phyloP scores from a whole-genome alignment of 805 yeast species.

The Candida morakotiae region DNA sequence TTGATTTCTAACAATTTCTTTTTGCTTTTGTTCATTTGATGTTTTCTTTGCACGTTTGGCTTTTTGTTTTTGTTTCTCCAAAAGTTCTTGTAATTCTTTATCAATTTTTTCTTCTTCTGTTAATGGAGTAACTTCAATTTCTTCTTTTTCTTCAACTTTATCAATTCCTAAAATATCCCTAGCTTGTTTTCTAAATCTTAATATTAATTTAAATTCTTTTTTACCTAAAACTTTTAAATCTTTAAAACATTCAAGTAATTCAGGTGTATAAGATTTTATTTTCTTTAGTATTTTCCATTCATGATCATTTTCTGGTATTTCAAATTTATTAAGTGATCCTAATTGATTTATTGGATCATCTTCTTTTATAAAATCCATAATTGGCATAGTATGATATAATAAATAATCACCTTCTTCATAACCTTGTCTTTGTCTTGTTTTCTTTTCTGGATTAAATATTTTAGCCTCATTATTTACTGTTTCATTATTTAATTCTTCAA shows the following conservation, averaged over 20 bases:
- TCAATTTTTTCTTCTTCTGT: conserved; percentile 90
- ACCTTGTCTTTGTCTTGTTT: conserved; percentile 89
- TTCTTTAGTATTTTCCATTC: conserved; percentile 72
- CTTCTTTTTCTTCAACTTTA: conserved; percentile 45
- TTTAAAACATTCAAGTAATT: conserved; percentile 75
- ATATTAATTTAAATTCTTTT: conserved; percentile 81
- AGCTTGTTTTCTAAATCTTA: conserved; percentile 87
- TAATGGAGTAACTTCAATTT: conserved; percentile 62
- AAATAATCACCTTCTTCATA: conserved; percentile 90
- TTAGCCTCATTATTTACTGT: conserved; percentile 82
- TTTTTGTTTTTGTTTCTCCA: conserved; percentile 65
- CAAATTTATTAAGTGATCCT: conserved; percentile 68
- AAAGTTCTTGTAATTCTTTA: conserved; percentile 71
- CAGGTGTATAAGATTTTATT: conserved; percentile 73
- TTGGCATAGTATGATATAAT: conserved; percentile 63
- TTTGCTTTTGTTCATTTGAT: conserved; percentile 78
- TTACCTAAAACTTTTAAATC: conserved; percentile 93
- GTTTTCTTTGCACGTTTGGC: conserved; percentile 78
- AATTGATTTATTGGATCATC: conserved; percentile 81
- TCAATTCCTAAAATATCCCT: conserved; percentile 72
- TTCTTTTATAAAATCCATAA: conserved; percentile 75
- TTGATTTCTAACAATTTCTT: conserved; percentile 87
- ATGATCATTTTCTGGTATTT: conserved; percentile 50
- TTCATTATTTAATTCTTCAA: conserved; percentile 76
- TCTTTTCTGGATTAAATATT: conserved; percentile 90